Percentiles rank a stretch among this genome's conserved stretches.
These are phyloP conservation scores for Gastrolobium villosum DNA, from an alignment of 306 rosid genomes.

Conservation along the genomic window DNA sequence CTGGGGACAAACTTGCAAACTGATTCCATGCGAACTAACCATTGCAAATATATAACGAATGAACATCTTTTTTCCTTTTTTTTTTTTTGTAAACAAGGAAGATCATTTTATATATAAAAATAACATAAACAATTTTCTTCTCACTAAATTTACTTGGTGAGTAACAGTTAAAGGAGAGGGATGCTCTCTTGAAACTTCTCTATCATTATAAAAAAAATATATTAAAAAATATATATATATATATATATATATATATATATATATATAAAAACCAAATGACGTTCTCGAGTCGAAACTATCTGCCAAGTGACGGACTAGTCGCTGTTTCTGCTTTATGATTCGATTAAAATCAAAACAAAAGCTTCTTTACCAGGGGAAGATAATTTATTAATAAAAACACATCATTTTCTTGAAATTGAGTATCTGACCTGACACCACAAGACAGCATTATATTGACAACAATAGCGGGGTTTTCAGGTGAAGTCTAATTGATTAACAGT, in stretches of 20 bases:
- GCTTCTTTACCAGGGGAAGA: not conserved
- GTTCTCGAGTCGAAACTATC: too few species aligned
- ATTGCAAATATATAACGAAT: not conserved
- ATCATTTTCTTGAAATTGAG: conserved; percentile 40
- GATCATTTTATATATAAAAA: too few species aligned
- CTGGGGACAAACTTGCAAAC: too few species aligned
- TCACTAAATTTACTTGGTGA: too few species aligned
- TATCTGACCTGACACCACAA: conserved; percentile 31
- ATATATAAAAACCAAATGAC: not conserved
- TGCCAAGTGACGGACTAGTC: not conserved
- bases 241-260: too few species aligned
- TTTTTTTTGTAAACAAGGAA: too few species aligned
- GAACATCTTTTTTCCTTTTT: not conserved
- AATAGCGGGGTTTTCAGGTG: not conserved
- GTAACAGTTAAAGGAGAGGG: not conserved
- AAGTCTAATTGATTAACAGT: conserved; percentile 24
- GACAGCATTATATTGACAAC: conserved; percentile 25
- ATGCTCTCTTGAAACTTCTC: not conserved
- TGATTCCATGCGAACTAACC: too few species aligned
- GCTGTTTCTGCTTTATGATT: not conserved
- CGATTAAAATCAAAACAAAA: not conserved
- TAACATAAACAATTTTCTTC: too few species aligned
- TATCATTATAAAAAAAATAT: not conserved
- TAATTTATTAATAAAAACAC: conserved; percentile 38
- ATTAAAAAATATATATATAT: too few species aligned